A percentile compares a stretch with the other conserved stretches of the same genome.
Conservation (phyloP, 495 filamentous ascomycete genomes). For the Articulospora tetracladia region DNA sequence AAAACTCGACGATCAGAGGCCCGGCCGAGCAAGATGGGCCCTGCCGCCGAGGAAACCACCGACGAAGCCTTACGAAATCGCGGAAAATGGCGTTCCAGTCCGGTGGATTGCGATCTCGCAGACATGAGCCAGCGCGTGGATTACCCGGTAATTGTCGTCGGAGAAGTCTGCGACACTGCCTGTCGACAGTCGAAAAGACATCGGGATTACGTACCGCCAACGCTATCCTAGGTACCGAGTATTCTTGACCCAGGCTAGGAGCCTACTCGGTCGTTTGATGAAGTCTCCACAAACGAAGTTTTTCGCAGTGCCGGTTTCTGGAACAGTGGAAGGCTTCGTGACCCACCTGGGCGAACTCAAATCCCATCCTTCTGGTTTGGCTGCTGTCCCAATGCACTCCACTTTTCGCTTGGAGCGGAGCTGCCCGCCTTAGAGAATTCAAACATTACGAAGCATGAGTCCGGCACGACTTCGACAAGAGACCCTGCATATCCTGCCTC, state of each 20-base stretch:
- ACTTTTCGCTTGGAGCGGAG: conserved; percentile 8
- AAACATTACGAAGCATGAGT: background rate
- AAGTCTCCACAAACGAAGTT: background rate
- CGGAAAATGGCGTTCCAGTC: conserved; percentile 45
- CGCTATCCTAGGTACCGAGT: background rate
- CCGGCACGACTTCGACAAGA: too few species aligned
- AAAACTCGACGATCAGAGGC: conserved; percentile 82
- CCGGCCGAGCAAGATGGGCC: conserved; percentile 77
- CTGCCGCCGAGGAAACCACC: conserved; percentile 75
- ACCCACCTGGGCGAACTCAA: background rate
- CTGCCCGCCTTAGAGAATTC: background rate
- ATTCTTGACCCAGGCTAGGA: background rate
- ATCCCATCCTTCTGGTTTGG: background rate
- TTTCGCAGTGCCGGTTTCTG: background rate
- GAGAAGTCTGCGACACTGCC: background rate
- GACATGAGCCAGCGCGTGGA: background rate
- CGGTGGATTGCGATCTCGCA: conserved; percentile 39
- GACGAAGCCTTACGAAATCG: conserved; percentile 47
- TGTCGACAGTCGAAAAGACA: background rate
- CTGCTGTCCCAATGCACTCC: background rate
- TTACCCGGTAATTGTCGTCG: background rate
- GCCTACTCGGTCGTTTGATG: background rate
- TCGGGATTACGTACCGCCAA: background rate
- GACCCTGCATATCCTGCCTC: too few species aligned
- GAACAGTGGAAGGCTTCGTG: background rate